Percentiles rank a stretch among this genome's conserved stretches.
Evolutionary conservation across 805 yeast species (phyloP).

Genomic region (Yarrowia divulgata): DNA sequence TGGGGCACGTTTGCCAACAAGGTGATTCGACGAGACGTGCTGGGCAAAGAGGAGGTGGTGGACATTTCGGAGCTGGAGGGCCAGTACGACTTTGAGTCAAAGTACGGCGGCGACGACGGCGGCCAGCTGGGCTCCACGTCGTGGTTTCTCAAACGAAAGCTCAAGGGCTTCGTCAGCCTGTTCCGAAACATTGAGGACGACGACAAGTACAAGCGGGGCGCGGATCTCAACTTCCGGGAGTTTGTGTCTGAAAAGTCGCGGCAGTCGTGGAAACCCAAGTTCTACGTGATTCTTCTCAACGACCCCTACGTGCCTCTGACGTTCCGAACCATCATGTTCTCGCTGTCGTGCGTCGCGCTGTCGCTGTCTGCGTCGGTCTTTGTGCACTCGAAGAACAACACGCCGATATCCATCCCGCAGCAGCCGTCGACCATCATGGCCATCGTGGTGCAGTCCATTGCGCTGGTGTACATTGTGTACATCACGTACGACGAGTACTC

Average conservation of each 20-base stretch:
- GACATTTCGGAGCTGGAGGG: constrained; percentile 33
- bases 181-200: constrained; percentile 12
- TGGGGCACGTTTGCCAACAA: constrained; percentile 38
- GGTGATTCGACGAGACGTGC: constrained; percentile 20
- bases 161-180: constrained; percentile 24
- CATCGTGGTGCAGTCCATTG: constrained; percentile 79
- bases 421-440: constrained; percentile 95
- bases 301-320: constrained; percentile 84
- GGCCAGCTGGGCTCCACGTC: constrained; percentile 25
- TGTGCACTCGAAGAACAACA: constrained; percentile 50
- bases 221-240: constrained; percentile 40
- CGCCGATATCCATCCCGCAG: constrained; percentile 58
- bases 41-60: constrained; percentile 32
- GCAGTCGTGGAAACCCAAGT: constrained; percentile 60
- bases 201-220: constrained; percentile 14
- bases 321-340: constrained; percentile 65
- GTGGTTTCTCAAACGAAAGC: constrained; percentile 22
- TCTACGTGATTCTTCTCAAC: constrained; percentile 66
- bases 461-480: constrained; percentile 76
- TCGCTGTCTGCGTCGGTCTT: constrained; percentile 68
- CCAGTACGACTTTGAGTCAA: constrained; percentile 31
- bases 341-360: constrained; percentile 70
- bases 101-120: constrained; percentile 32
- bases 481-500: constrained; percentile 90
- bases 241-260: constrained; percentile 46